Percentiles rank a stretch among this genome's conserved stretches.
phyloP scores from a whole-genome alignment of 169 alveolate genomes.

The Plasmodium inui region DNA sequence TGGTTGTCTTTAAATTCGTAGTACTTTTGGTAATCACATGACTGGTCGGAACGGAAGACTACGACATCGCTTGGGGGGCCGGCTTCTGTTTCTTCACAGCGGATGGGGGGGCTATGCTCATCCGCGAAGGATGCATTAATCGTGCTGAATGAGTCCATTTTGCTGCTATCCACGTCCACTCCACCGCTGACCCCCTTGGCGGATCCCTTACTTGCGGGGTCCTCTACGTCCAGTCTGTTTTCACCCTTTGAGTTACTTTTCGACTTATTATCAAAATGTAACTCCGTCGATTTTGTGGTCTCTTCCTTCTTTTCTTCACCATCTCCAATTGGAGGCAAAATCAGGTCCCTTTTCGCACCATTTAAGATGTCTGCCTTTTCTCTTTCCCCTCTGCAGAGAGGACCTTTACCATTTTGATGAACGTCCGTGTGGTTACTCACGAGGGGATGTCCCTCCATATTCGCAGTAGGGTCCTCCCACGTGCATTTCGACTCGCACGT shows the following conservation, averaged over 20 bases:
- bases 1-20: not conserved
- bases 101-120: not conserved
- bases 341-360: not conserved
- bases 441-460: too few species aligned
- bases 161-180: not conserved
- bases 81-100: too few species aligned
- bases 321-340: not conserved
- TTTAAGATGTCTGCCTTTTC: not conserved
- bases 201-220: not conserved
- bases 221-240: not conserved
- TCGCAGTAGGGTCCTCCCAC: too few species aligned
- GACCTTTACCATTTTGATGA: too few species aligned
- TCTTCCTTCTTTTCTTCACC: not conserved
- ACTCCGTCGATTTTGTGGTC: not conserved
- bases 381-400: not conserved
- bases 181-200: not conserved
- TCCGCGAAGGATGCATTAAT: not conserved
- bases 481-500: too few species aligned
- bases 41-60: not conserved
- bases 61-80: not conserved
- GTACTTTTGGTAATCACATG: not conserved
- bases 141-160: not conserved
- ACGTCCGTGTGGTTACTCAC: too few species aligned
- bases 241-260: not conserved
- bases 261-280: not conserved